These are phyloP conservation scores for Pseudogymnoascus sp. DNA, from an alignment of 2,329 filamentous ascomycete species.

Conservation along the genomic window DNA sequence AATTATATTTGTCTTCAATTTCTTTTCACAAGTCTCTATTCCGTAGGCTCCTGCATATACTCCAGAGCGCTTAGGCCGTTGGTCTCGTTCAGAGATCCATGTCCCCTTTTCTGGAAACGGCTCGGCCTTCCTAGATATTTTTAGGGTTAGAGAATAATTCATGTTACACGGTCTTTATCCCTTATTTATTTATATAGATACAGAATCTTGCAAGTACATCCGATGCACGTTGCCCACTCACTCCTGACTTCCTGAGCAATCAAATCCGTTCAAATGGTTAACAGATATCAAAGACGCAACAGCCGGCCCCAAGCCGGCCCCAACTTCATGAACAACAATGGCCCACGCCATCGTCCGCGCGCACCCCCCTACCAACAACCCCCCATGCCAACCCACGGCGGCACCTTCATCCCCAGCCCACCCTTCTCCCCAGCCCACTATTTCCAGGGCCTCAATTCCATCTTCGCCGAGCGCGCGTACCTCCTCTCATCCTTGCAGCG, in stretches of 20 bases:
- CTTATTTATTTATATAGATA: background rate
- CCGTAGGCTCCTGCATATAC: background rate
- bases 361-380: background rate
- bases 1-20: background rate
- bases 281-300: background rate
- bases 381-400: background rate
- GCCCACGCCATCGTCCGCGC: background rate
- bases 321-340: background rate
- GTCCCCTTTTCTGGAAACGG: background rate
- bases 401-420: background rate
- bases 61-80: background rate
- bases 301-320: background rate
- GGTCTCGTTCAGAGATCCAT: background rate
- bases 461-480: background rate
- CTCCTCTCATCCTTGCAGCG: background rate
- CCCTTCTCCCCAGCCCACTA: background rate
- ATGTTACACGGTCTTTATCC: background rate
- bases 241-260: background rate
- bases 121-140: background rate
- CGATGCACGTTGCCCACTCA: background rate
- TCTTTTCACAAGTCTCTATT: background rate
- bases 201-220: background rate
- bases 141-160: background rate
- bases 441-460: background rate
- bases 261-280: background rate